Conservation (phyloP, 1,284 basidiomycete genomes). For the Quambalaria eucalypti region DNA sequence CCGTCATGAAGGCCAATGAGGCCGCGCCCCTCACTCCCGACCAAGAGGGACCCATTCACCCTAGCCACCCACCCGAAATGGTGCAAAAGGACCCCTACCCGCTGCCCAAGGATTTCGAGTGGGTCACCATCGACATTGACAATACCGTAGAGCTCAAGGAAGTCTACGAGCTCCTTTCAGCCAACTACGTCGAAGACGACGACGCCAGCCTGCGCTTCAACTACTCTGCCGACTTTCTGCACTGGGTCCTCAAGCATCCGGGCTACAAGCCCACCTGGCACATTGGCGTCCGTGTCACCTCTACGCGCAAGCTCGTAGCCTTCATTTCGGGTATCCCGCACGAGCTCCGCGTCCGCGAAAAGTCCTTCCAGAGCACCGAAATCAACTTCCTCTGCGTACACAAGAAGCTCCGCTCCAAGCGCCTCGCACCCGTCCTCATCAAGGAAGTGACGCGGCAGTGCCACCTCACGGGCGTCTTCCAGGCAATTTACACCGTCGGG, state of each 20-base stretch:
- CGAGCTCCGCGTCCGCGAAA: constrained; percentile 37
- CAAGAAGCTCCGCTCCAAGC: constrained; percentile 92
- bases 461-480: constrained; percentile 81
- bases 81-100: constrained; percentile 79
- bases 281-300: constrained; percentile 87
- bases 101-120: constrained; percentile 86
- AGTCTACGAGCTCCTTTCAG: constrained; percentile 80
- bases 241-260: constrained; percentile 90
- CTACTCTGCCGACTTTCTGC: constrained; percentile 86
- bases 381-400: constrained; percentile 98
- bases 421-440: constrained; percentile 90
- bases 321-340: constrained; percentile 91
- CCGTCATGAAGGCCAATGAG: constrained; percentile 65
- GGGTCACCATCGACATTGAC: constrained; percentile 73
- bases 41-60: constrained; percentile 78
- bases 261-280: constrained; percentile 82
- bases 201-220: constrained; percentile 92
- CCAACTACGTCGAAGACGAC: constrained; percentile 95
- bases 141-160: constrained; percentile 74
- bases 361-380: constrained; percentile 54
- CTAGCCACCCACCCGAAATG: constrained; percentile 64
- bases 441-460: constrained; percentile 94
- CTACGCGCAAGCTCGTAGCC: constrained; percentile 69
- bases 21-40: constrained; percentile 2
- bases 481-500: constrained; percentile 84